Conservation (phyloP, 2,329 filamentous ascomycete genomes). For the Fonsecaea pedrosoi region DNA sequence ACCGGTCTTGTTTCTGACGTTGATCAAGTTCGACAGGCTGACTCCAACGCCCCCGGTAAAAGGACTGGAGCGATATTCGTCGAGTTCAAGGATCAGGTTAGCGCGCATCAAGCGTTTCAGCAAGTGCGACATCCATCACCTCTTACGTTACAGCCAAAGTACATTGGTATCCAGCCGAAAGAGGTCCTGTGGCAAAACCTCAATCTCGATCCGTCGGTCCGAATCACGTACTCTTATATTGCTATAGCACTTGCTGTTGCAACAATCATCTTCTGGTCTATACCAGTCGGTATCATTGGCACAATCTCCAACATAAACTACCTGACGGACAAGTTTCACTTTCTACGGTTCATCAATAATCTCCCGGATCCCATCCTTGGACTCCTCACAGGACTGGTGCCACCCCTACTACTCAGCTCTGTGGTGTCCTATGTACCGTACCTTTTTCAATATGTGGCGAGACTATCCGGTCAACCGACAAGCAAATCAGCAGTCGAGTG, state of each 20-base stretch:
- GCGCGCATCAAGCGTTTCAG: conserved; percentile 85
- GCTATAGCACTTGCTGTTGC: conserved; percentile 73
- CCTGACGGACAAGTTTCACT: conserved; percentile 60
- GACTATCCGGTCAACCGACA: conserved; percentile 79
- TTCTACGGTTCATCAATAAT: conserved; percentile 74
- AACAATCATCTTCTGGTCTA: conserved; percentile 85
- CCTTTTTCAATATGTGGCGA: conserved; percentile 83
- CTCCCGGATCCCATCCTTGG: conserved; percentile 75
- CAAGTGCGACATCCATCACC: conserved; percentile 56
- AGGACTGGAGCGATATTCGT: conserved; percentile 76
- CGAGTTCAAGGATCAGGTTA: conserved; percentile 81
- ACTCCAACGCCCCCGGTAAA: conserved; percentile 19
- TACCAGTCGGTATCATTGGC: conserved; percentile 79
- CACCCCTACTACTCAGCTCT: conserved; percentile 77
- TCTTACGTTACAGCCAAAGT: conserved; percentile 82
- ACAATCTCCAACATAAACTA: conserved; percentile 84
- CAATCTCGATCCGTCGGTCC: conserved; percentile 68
- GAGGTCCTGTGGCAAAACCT: conserved; percentile 92
- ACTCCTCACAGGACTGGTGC: conserved; percentile 82
- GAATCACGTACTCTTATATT: conserved; percentile 69
- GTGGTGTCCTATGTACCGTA: conserved; percentile 85
- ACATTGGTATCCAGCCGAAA: conserved; percentile 78
- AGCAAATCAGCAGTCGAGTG: conserved; percentile 65
- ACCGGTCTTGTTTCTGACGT: conserved; percentile 73
- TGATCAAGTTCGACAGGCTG: conserved; percentile 53